Evolutionary conservation across 768 basidiomycete species (phyloP), one percentile per base, ranked within the genome.

Genomic region (Lentinula edodes): DNA sequence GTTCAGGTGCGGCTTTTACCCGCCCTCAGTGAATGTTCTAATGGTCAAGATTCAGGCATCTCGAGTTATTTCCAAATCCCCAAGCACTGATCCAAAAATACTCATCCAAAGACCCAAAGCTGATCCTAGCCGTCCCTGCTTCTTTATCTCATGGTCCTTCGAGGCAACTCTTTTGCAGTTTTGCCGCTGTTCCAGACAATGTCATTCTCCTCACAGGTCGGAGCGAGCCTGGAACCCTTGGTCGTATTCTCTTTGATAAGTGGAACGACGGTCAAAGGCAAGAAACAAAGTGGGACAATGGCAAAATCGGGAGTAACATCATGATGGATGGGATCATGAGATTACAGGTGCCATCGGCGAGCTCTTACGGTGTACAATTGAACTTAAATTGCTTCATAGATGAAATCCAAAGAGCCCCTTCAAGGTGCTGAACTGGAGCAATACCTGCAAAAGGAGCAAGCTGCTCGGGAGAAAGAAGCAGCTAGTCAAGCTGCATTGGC

Each of bases 131-230:
- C 0, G 90, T 96, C 32, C 97, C 97, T 1, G 88, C 93, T 1
- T 93, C 93, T 3, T 80, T 99, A 52, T 95, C 94, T 0, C 91
- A 98, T 67, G 96, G 96, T 1, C 89, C 92, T 8, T 95, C 95
- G 0, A 85, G 97, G 50, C 79, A 84, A 38, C 73, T 98, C 3
- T 98, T 99, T 71, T 82, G 86, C 15, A 85, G 93, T 57, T 95
- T 98, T 74, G 93, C 94, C 3, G 79, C 85, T 6, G 82, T 88
- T 5, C 85, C 89, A 0, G 89, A 89, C 63, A 96, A 96, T 66
- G 88, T 97, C 58, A 83, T 99, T 35, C 78, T 99, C 3, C 82
- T 98, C 45, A 97, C 96, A 0, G 79, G 82, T 4, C 82, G 88
- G 36, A 83, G 89, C 39, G 90, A 94, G 66, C 87, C 90, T 54